Percentiles rank a stretch among this genome's conserved stretches.
phyloP scores from a whole-genome alignment of 23 red algal genomes.

The Gracilariopsis chorda region DNA sequence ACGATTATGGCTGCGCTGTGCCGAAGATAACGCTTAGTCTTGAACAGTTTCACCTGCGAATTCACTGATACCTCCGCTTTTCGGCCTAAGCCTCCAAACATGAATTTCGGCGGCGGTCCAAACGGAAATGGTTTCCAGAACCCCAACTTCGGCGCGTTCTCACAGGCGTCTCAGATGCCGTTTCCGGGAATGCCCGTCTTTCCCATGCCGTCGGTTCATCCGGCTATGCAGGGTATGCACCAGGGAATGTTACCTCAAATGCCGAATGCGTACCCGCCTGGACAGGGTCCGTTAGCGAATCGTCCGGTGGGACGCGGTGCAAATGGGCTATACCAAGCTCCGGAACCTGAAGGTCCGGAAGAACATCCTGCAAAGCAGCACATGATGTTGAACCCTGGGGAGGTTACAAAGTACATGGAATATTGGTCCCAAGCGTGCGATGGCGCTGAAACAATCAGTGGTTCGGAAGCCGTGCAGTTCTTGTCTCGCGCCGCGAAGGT shows the following conservation, averaged over 20 bases:
- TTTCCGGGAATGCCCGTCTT: conserved; percentile 1
- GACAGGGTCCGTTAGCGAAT: conserved; percentile 55
- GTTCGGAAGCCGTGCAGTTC: conserved; percentile 62
- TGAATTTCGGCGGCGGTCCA: conserved; percentile 1
- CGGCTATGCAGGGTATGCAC: conserved; percentile 1
- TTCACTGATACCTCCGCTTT: too few relatives aligned
- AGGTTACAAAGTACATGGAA: conserved; percentile 59
- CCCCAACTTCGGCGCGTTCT: conserved; percentile 19
- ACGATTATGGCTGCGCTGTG: too few relatives aligned
- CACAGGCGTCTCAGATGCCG: background rate
- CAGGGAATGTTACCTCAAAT: conserved; percentile 45
- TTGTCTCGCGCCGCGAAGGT: conserved; percentile 69
- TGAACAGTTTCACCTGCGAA: too few relatives aligned
- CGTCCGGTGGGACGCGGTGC: conserved; percentile 29
- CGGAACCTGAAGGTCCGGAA: conserved; percentile 51
- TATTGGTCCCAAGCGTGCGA: conserved; percentile 73
- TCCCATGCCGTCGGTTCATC: conserved; percentile 15
- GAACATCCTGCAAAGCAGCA: conserved; percentile 59
- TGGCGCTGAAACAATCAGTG: conserved; percentile 41
- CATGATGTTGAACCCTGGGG: conserved; percentile 67
- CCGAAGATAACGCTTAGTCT: too few relatives aligned
- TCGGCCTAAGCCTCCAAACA: too few relatives aligned
- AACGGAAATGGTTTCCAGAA: conserved; percentile 28
- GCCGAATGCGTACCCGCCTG: conserved; percentile 18
- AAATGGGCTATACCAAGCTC: conserved; percentile 66